These are phyloP conservation scores for Phyllosticta citrichinensis DNA, from an alignment of 2,329 filamentous ascomycete genomes.

Conservation along the genomic window DNA sequence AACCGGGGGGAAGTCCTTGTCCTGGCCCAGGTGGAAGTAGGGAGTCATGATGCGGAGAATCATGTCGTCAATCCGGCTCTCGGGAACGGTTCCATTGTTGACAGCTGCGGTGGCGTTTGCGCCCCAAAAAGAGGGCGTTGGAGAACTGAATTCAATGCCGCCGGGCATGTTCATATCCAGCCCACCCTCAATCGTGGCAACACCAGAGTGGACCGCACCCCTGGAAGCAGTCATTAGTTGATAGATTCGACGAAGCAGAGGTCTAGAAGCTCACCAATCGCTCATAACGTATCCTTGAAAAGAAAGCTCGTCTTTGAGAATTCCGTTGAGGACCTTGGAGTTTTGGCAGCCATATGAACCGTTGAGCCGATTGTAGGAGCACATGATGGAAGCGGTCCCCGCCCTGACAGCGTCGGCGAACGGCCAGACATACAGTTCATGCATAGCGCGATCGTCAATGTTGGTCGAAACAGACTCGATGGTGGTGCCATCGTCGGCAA, in stretches of 20 bases:
- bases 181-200: conserved; percentile 20
- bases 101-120: conserved; percentile 28
- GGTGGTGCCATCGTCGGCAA: conserved; percentile 21
- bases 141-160: conserved; percentile 4
- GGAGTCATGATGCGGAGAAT: conserved; percentile 37
- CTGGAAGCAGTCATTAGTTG: background rate
- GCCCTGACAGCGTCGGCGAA: conserved; percentile 63
- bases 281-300: conserved; percentile 22
- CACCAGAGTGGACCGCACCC: conserved; percentile 18
- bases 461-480: conserved; percentile 39
- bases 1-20: conserved; percentile 30
- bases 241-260: background rate
- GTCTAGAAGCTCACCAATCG: conserved; percentile 8
- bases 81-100: conserved; percentile 32
- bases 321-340: conserved; percentile 34
- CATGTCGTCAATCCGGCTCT: conserved; percentile 39
- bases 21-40: conserved; percentile 37
- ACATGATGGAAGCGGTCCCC: conserved; percentile 47
- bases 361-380: conserved; percentile 30
- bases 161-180: conserved; percentile 15
- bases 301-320: conserved; percentile 40
- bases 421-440: conserved; percentile 70
- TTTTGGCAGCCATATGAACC: conserved; percentile 37
- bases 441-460: conserved; percentile 62
- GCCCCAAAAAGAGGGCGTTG: conserved; percentile 3